Evolutionary conservation across 495 filamentous ascomycete genomes (phyloP).

Genomic region (Penicillium daleae): DNA sequence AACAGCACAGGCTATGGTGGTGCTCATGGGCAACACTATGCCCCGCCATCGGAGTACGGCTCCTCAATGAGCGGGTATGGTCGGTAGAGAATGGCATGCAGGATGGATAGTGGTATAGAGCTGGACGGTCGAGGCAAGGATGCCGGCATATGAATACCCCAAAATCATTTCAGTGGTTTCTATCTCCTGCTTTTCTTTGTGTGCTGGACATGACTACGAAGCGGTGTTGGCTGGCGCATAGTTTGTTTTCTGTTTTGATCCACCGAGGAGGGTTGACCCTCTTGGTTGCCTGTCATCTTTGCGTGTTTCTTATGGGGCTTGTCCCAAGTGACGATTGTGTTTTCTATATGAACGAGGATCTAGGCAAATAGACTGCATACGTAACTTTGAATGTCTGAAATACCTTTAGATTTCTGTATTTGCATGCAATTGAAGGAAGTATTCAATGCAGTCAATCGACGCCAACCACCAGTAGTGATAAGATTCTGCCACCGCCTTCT

Average conservation of each 20-base stretch:
- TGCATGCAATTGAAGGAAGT: too few species aligned
- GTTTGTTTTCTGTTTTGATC: constrained; percentile 27
- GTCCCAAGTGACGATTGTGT: not conserved
- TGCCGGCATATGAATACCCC: constrained; percentile 30
- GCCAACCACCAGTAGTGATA: too few species aligned
- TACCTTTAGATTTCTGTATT: not conserved
- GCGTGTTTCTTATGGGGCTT: constrained; percentile 5
- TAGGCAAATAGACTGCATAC: constrained; percentile 4
- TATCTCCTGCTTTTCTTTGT: constrained; percentile 22
- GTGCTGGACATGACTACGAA: constrained; percentile 41
- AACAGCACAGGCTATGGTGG: constrained; percentile 52
- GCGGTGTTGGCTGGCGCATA: constrained; percentile 44
- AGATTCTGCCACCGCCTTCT: constrained; percentile 33
- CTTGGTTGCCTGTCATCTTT: constrained; percentile 13
- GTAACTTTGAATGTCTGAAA: not conserved
- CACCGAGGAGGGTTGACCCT: constrained; percentile 13
- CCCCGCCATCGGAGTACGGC: constrained; percentile 31
- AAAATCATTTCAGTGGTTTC: constrained; percentile 17
- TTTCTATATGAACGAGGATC: not conserved
- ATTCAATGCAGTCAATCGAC: too few species aligned
- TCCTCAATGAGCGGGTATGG: constrained; percentile 34
- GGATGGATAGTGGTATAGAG: constrained; percentile 6
- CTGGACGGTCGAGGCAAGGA: constrained; percentile 13
- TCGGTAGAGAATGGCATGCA: constrained; percentile 19
- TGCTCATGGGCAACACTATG: constrained; percentile 49